Evolutionary conservation across 768 basidiomycete species (phyloP), one percentile per base, ranked within the genome.

Genomic region (Psilocybe azurescens): DNA sequence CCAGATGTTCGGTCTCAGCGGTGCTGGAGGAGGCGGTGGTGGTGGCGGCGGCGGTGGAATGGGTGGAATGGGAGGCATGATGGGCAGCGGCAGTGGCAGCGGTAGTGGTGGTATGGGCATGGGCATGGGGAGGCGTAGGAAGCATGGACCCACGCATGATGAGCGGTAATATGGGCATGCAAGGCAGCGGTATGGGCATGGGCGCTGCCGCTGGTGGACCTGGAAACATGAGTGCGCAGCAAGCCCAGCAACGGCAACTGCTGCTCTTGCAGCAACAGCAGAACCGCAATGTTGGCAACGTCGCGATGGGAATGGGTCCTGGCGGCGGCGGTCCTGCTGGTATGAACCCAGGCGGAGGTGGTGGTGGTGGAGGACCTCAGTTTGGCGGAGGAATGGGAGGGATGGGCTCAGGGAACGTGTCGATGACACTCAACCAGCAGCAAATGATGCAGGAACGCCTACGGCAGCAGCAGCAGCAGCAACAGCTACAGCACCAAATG

Each of bases 391-490:
- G 57, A 32, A 59, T 60, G 28, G 59, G 58, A 33, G 63, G 64
- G n/a, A 72, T 73, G 69, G 66, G 72, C 16, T 58, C 73, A 65
- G 68, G 64, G 9, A 70, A 69, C 58, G 59, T 65, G 11, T 62
- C 67, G 38, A 74, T 74, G 70, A 76, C 74, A 67, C 65, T 69
- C 54, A 72, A 76, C 61, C 74, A 79, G 39, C 74, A 79, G 39
- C 79, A 79, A 51, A 65, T 69, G 53, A 64, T 77, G 65, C 70
- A 72, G 54, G 72, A 75, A 66, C 75, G 73, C 48, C 76, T 78
- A 64, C 74, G 74, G 39, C 80, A 79, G 67, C 81, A 83, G n/a
- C 82, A 81, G n/a, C 82, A 81, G 58, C 60, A 67, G 46, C 68
- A 70, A 24, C 24, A 24, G 41, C 70, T 67, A 33, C 69, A 71